These are phyloP conservation scores for Paraleonurus japonicus DNA, from an alignment of 257 asterid species.

Conservation along the genomic window DNA sequence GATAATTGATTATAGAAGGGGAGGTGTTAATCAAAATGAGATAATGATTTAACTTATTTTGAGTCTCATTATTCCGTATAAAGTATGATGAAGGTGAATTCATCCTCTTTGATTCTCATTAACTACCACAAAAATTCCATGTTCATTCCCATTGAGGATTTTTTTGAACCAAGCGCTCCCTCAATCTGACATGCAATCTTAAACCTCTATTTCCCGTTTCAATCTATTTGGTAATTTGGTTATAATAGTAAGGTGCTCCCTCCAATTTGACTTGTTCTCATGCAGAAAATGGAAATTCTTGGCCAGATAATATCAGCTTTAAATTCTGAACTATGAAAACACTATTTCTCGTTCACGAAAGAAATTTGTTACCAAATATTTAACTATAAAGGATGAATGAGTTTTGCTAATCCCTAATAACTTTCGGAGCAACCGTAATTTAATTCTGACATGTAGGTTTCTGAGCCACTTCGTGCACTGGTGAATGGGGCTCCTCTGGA, in stretches of 20 bases:
- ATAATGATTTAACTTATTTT: too few relatives aligned
- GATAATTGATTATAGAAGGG: too few relatives aligned
- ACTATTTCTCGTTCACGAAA: not conserved
- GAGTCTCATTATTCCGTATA: too few relatives aligned
- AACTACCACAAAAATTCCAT: too few relatives aligned
- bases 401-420: not conserved
- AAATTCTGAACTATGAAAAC: not conserved
- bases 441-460: slow-evolving; percentile 49
- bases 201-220: not conserved
- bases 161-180: too few relatives aligned
- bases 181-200: not conserved
- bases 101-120: too few relatives aligned
- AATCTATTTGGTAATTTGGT: not conserved
- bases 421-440: not conserved
- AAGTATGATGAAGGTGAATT: too few relatives aligned
- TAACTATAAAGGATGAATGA: not conserved
- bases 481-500: slow-evolving; percentile 86
- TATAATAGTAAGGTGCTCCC: not conserved
- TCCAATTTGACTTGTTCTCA: not conserved
- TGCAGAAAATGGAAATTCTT: not conserved
- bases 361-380: not conserved
- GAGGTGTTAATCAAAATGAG: too few relatives aligned
- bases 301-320: not conserved
- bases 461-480: slow-evolving; percentile 72
- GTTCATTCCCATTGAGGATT: too few relatives aligned